phyloP scores from a whole-genome alignment of 2,329 filamentous ascomycete species.

The Capronia coronata region DNA sequence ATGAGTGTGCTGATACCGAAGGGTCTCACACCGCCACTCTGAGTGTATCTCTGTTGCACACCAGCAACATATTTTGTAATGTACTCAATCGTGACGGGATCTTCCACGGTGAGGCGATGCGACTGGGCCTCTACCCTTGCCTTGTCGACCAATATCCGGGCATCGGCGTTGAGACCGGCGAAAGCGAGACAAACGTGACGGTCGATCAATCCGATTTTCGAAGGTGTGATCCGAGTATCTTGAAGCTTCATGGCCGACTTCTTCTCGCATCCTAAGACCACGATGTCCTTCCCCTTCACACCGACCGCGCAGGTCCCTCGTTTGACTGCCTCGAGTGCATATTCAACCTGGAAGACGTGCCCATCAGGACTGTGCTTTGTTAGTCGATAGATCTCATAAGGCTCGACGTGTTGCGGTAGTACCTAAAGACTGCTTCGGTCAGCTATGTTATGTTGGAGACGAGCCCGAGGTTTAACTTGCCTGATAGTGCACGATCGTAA shows the following conservation, averaged over 20 bases:
- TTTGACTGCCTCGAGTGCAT: slow-evolving; percentile 97
- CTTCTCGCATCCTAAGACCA: slow-evolving; percentile 97
- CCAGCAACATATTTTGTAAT: slow-evolving; percentile 98
- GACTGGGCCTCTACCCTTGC: slow-evolving; percentile 95
- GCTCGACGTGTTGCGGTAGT: slow-evolving; percentile 2
- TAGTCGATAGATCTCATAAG: slow-evolving; percentile 34
- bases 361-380: slow-evolving; percentile 80
- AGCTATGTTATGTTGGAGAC: slow-evolving; percentile 9
- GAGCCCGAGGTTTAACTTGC: slow-evolving; percentile 49
- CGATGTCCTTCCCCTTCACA: slow-evolving; percentile 89
- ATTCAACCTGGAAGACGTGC: slow-evolving; percentile 99
- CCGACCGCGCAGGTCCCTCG: slow-evolving; percentile 97
- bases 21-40: slow-evolving; percentile 96
- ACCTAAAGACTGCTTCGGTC: slow-evolving; percentile 33
- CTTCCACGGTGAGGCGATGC: slow-evolving; percentile 92
- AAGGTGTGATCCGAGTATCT: slow-evolving; percentile 97
- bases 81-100: slow-evolving; percentile 96
- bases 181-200: slow-evolving; percentile 95
- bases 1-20: slow-evolving; percentile 98
- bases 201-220: slow-evolving; percentile 95
- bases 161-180: slow-evolving; percentile 94
- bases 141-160: slow-evolving; percentile 96
- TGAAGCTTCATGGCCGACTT: slow-evolving; percentile 98
- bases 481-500: slow-evolving; percentile 98
- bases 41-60: slow-evolving; percentile 97